phyloP scores from a whole-genome alignment of 106 monocot species.

The Phalaenopsis equestris region DNA sequence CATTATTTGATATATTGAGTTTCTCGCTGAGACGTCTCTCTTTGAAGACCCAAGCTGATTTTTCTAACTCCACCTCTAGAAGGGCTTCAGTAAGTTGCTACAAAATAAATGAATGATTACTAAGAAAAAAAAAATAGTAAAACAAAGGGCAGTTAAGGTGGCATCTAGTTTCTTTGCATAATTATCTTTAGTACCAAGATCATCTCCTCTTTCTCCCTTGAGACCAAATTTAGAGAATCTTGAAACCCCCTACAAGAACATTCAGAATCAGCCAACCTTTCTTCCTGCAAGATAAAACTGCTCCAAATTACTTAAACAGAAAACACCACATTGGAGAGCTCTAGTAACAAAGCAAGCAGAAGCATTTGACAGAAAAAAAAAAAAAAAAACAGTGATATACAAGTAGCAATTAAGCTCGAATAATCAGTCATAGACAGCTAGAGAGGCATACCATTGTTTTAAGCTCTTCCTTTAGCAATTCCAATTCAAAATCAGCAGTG shows the following conservation, averaged over 20 bases:
- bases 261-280: constrained; percentile 46
- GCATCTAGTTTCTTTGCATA: neutral
- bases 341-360: neutral
- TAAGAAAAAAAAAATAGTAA: neutral
- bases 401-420: neutral
- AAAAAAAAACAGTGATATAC: neutral
- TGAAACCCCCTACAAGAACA: constrained; percentile 26
- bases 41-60: constrained; percentile 38
- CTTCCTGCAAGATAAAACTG: constrained; percentile 30
- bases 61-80: constrained; percentile 76
- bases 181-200: constrained; percentile 40
- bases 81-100: constrained; percentile 91
- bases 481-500: constrained; percentile 36
- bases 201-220: constrained; percentile 82
- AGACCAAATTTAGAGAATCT: constrained; percentile 37
- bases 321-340: neutral
- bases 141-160: neutral
- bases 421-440: neutral
- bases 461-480: constrained; percentile 47
- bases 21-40: constrained; percentile 47
- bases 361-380: neutral
- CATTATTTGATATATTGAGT: constrained; percentile 26
- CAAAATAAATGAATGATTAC: neutral
- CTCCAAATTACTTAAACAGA: neutral
- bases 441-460: constrained; percentile 27